Evolutionary conservation across 176 grass and related monocot genomes (phyloP), one percentile per base, ranked within the genome.

Genomic region (Dendrocalamus sinicus): DNA sequence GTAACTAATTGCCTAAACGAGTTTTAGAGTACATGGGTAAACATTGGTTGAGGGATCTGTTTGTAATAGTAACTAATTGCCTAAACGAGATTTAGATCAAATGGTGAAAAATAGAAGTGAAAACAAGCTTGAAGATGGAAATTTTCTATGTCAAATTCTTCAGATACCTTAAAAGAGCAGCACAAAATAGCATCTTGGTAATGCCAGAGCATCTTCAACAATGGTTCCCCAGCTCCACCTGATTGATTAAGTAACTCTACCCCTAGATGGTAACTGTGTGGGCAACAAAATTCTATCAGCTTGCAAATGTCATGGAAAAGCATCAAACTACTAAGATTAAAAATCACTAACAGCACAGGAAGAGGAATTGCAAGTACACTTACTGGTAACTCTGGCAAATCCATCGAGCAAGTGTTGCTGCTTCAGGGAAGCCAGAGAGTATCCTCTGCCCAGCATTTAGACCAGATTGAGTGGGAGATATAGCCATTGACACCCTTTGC

Each of bases 331-430:
- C 37, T 59, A 8, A 10, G 11, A 30, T 59, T 26, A 68, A 45
- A 9, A 23, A 64, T 83, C 43, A 79, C 12, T 79, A 47, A 59
- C 12, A 10, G 10, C 67, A 62, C 4, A 30, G 5, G 17, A 81
- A 44, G 8, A 43, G 23, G 7, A 75, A 70, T 19, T 8, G 61
- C 28, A 67, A 78, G 9, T 61, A 46, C 62, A 85, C 91, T 82
- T 94, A 94, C 96, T 86, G 91, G 80, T 98, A 95, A 78, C 96
- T 98, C n/a, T 86, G 91, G 83, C 88, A 95, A 78, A 98, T 92
- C 96, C 91, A 98, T 54, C 82, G 77, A 78, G 93, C 89, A 45
- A 98, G 80, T 70, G 93, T 98, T 60, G 65, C 77, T 54, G 96
- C 93, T 83, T 98, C 91, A 12, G 96, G 93, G 41, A 88, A 89